Evolutionary conservation across 2,329 filamentous ascomycete genomes (phyloP), one percentile per base, ranked within the genome.

Genomic region (Clonostachys solani): DNA sequence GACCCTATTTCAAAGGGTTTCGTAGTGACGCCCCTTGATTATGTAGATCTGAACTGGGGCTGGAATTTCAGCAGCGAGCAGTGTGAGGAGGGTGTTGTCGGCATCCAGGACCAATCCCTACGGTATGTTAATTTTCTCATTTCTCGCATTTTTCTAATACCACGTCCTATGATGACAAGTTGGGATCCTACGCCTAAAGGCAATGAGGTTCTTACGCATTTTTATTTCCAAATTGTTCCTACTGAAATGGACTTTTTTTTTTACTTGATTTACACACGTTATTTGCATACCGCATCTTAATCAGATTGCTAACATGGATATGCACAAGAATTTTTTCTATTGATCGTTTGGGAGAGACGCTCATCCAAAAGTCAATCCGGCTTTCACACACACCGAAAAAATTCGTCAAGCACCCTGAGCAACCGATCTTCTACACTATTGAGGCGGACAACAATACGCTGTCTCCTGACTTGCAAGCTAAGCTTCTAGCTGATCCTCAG

Each of bases 1-100:
- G 90, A 97, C 58, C 84, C 88, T 3, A 86, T 92, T 50, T 92
- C 87, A 3, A 89, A 89, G 60, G 85, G 85, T 36, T 96, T 96
- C 60, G 89, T 95, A 68, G 84, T 97, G 55, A 96, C 92, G 1
- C 94, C 95, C 1, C 71, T 99, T 33, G 89, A 89, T 64, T 96
- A 95, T 59, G 84, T 86, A 46, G 84, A 87, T 38, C 80, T 99
- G 29, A 91, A 96, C 65, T 96, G 90, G 76, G 92, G 89, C 5
- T 96, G 92, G 86, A 96, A 94, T 58, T 97, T 99, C 62, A 92
- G 89, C 65, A 96, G 92, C 61, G 90, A 96, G 63, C 89, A 96
- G 65, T 96, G 92, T 59, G 84, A 87, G 40, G 89, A 96, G 68
- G 92, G 92, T 47, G 92, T 96, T 76, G 92, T 96, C 46, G 92